Percentiles rank a stretch among this genome's conserved stretches.
Conservation (phyloP, 441 rosid genomes). For the Syzygium syzygioides region DNA sequence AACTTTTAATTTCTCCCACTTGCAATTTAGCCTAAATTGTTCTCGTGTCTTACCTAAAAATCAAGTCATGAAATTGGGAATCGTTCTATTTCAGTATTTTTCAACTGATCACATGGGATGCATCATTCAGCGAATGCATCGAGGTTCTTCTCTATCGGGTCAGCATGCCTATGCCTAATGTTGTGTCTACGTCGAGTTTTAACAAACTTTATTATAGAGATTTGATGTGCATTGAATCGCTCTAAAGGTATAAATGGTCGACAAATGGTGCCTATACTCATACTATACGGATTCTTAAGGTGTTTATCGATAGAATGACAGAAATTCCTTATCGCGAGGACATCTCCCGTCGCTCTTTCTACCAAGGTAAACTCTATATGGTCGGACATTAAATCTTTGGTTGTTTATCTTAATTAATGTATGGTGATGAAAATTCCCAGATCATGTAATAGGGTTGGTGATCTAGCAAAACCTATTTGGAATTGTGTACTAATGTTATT, state of each 20-base stretch:
- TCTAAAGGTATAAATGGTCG: not conserved
- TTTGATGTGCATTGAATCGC: not conserved
- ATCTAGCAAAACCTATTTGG: not conserved
- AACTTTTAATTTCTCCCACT: not conserved
- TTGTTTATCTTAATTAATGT: not conserved
- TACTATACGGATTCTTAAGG: not conserved
- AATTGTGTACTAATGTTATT: not conserved
- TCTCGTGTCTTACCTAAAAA: not conserved
- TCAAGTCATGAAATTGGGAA: not conserved
- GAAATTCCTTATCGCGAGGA: not conserved
- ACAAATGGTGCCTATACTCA: not conserved
- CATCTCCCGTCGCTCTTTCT: not conserved
- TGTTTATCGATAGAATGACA: not conserved
- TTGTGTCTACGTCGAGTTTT: not conserved
- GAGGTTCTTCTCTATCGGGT: not conserved
- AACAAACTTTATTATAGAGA: not conserved
- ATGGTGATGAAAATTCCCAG: not conserved
- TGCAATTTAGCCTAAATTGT: not conserved
- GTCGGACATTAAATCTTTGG: not conserved
- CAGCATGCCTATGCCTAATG: not conserved
- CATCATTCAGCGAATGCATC: not conserved
- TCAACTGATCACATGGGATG: not conserved
- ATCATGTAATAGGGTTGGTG: not conserved
- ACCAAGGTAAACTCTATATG: not conserved
- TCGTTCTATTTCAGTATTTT: not conserved